Percentiles rank a stretch among this genome's conserved stretches.
phyloP scores from a whole-genome alignment of 345 rosid species.

The Zanthoxylum bungeanum region DNA sequence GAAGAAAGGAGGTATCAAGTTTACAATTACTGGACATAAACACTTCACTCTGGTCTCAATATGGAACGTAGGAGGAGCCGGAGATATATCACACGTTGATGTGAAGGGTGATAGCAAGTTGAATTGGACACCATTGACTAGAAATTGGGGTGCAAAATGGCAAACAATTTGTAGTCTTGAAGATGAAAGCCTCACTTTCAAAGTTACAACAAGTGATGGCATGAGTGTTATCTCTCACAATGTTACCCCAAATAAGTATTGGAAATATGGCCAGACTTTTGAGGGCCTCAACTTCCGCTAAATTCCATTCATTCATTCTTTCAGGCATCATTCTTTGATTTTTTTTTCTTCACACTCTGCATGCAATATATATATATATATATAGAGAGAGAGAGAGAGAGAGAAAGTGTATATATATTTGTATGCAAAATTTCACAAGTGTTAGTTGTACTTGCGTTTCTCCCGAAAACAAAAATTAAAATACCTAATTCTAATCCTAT shows the following conservation, averaged over 20 bases:
- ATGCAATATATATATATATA: too few relatives aligned
- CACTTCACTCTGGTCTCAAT: constrained; percentile 53
- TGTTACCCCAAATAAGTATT: constrained; percentile 31
- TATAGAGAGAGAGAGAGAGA: too few relatives aligned
- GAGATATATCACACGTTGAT: constrained; percentile 49
- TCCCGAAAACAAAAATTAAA: too few relatives aligned
- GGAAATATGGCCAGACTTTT: constrained; percentile 49
- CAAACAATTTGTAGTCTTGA: constrained; percentile 27
- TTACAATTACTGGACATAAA: constrained; percentile 52
- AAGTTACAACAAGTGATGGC: constrained; percentile 41
- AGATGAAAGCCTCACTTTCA: constrained; percentile 37
- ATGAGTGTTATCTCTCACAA: constrained; percentile 29
- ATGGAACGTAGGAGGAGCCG: constrained; percentile 68
- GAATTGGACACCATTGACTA: constrained; percentile 37
- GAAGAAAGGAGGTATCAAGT: constrained; percentile 66
- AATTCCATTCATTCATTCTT: too few relatives aligned
- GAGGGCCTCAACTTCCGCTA: constrained; percentile 41
- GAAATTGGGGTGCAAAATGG: constrained; percentile 52
- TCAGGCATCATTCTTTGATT: too few relatives aligned
- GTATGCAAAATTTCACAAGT: too few relatives aligned
- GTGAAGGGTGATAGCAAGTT: constrained; percentile 45
- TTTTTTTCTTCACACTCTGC: too few relatives aligned
- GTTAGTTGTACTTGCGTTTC: too few relatives aligned
- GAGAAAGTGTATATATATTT: too few relatives aligned
- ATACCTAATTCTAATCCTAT: too few relatives aligned